Evolutionary conservation across 1,139 yeast species (phyloP).

Genomic region (Sugiyamaella pinicola): DNA sequence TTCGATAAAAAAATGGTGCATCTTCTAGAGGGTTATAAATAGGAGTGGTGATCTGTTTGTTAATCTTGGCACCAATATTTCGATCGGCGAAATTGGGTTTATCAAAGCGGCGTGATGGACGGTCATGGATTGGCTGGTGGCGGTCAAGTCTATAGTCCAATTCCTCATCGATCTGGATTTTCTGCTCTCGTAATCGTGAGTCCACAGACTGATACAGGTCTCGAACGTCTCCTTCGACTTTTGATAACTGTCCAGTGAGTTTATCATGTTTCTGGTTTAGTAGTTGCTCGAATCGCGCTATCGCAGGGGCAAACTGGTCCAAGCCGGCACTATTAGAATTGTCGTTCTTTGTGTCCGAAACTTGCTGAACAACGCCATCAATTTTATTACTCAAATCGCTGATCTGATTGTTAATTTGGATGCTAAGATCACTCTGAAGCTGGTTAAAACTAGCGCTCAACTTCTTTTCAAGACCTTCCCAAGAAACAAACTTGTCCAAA

Average conservation of each 20-base stretch:
- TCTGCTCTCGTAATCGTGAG: slow-evolving; percentile 16
- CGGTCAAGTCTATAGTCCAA: slow-evolving; percentile 6
- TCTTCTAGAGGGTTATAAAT: slow-evolving; percentile 33
- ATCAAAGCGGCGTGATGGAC: slow-evolving; percentile 21
- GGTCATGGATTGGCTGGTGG: background rate
- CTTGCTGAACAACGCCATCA: slow-evolving; percentile 16
- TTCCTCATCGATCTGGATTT: slow-evolving; percentile 15
- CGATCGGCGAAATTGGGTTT: slow-evolving; percentile 41
- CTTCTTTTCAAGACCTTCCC: slow-evolving; percentile 19
- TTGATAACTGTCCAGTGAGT: slow-evolving; percentile 9
- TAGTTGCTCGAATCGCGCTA: slow-evolving; percentile 2
- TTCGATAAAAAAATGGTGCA: slow-evolving; percentile 27
- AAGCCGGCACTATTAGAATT: background rate
- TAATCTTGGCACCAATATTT: slow-evolving; percentile 38
- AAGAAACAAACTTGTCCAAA: slow-evolving; percentile 20
- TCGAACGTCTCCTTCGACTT: slow-evolving; percentile 13
- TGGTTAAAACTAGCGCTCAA: slow-evolving; percentile 14
- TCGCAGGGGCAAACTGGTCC: background rate
- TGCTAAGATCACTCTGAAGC: slow-evolving; percentile 20
- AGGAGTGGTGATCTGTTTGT: slow-evolving; percentile 36
- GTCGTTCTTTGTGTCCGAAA: background rate
- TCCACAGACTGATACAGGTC: slow-evolving; percentile 18
- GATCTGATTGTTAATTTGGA: slow-evolving; percentile 20
- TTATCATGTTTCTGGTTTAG: slow-evolving; percentile 8
- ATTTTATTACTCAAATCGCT: slow-evolving; percentile 20